phyloP scores from a whole-genome alignment of 371 early-diverging fungal genomes.

The Mucor sp. region DNA sequence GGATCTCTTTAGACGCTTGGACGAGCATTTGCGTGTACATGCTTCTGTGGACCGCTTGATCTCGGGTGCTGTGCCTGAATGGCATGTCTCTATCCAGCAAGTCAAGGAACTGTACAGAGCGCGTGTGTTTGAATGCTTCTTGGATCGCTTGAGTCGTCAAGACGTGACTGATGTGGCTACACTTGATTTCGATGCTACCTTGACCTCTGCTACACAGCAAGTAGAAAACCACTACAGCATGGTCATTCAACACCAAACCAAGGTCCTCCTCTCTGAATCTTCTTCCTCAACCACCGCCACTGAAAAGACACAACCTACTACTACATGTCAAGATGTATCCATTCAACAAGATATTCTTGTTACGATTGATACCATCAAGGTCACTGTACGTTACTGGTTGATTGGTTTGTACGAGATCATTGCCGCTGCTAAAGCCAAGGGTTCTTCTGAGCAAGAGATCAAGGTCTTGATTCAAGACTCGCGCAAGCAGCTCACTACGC shows the following conservation, averaged over 20 bases:
- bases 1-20: conserved; percentile 34
- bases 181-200: conserved; percentile 24
- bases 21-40: conserved; percentile 33
- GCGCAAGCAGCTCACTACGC: conserved; percentile 25
- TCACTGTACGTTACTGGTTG: conserved; percentile 37
- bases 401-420: conserved; percentile 25
- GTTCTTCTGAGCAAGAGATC: conserved; percentile 42
- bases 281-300: background rate
- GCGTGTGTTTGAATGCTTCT: conserved; percentile 33
- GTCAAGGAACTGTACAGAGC: conserved; percentile 41
- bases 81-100: conserved; percentile 33
- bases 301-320: background rate
- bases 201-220: conserved; percentile 25
- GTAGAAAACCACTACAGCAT: conserved; percentile 26
- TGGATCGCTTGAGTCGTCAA: conserved; percentile 24
- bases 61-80: conserved; percentile 28
- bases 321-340: background rate
- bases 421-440: conserved; percentile 24
- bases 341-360: conserved; percentile 25
- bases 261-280: conserved; percentile 1
- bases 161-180: conserved; percentile 13
- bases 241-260: conserved; percentile 20
- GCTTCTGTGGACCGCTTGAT: conserved; percentile 25
- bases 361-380: conserved; percentile 35
- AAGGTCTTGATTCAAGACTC: conserved; percentile 22